A percentile compares a stretch with the other conserved stretches of the same genome.
Conservation (phyloP, 805 yeast genomes). For the Wickerhamiella nectarea region DNA sequence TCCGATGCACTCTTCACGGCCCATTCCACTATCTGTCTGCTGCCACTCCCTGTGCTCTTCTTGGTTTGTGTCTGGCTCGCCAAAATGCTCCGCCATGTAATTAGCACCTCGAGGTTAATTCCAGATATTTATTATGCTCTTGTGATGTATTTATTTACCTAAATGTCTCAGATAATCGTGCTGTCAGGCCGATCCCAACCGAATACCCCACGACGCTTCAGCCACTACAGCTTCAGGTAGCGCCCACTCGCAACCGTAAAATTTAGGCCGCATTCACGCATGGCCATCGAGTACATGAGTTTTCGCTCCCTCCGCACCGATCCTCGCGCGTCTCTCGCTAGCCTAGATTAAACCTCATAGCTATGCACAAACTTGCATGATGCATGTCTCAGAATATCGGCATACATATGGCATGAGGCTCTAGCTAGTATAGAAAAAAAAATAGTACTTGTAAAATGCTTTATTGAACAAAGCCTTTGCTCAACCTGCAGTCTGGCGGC, state of each 20-base stretch:
- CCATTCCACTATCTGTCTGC: background rate
- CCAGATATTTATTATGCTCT: background rate
- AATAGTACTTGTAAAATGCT: background rate
- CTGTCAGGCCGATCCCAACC: background rate
- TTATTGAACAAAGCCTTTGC: too few species aligned
- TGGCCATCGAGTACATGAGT: too few species aligned
- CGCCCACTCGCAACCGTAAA: too few species aligned
- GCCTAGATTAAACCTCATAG: background rate
- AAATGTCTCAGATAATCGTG: conserved; percentile 8
- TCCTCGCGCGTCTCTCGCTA: background rate
- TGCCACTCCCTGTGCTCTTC: background rate
- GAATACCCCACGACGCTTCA: background rate
- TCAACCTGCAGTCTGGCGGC: too few species aligned
- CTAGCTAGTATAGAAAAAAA: background rate
- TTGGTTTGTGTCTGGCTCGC: background rate
- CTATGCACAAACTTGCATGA: background rate
- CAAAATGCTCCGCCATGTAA: background rate
- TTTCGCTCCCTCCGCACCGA: too few species aligned
- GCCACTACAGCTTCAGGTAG: background rate
- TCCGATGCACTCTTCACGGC: background rate
- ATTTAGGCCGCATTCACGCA: too few species aligned
- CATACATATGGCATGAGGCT: background rate
- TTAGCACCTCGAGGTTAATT: background rate
- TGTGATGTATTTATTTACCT: conserved; percentile 1
- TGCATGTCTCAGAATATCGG: background rate